Evolutionary conservation across 371 early-diverging fungal species (phyloP).

Genomic region (Mortierella sp.): DNA sequence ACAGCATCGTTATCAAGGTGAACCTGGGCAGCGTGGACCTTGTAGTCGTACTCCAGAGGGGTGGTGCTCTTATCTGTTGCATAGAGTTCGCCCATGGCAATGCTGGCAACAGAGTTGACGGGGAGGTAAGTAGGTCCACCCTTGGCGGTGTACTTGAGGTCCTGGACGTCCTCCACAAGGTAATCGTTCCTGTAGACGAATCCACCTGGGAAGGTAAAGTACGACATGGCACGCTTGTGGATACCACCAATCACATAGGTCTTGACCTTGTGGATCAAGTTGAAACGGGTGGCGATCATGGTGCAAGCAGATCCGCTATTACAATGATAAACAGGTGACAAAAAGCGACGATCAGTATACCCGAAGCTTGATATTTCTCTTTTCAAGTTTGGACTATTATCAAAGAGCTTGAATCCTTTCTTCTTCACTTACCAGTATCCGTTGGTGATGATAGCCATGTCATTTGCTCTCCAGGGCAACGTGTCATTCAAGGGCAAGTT

Average conservation of each 20-base stretch:
- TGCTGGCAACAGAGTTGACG: slow-evolving; percentile 1
- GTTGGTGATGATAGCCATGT: slow-evolving; percentile 43
- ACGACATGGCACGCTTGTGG: slow-evolving; percentile 24
- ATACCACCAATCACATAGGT: slow-evolving; percentile 35
- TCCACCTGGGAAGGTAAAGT: slow-evolving; percentile 36
- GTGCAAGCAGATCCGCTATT: slow-evolving; percentile 32
- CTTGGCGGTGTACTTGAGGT: slow-evolving; percentile 10
- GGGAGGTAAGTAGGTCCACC: slow-evolving; percentile 5
- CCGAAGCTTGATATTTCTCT: too few relatives aligned
- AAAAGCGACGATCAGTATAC: too few relatives aligned
- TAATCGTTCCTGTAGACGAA: slow-evolving; percentile 9
- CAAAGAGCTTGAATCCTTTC: not conserved
- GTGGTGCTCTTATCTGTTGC: slow-evolving; percentile 17
- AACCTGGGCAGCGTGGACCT: slow-evolving; percentile 19
- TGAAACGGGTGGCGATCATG: slow-evolving; percentile 32
- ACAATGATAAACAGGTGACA: not conserved
- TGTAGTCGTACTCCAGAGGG: slow-evolving; percentile 37
- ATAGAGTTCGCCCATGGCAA: slow-evolving; percentile 31
- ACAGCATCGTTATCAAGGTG: slow-evolving; percentile 31
- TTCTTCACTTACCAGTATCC: slow-evolving; percentile 15
- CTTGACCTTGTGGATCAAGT: slow-evolving; percentile 16
- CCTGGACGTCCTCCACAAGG: slow-evolving; percentile 10
- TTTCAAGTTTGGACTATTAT: too few relatives aligned
- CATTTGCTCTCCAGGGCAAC: slow-evolving; percentile 2
- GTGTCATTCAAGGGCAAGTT: slow-evolving; percentile 20